Base-by-base conservation (phyloP, 148 eudicot species). In the Suaeda aralocaspica region DNA sequence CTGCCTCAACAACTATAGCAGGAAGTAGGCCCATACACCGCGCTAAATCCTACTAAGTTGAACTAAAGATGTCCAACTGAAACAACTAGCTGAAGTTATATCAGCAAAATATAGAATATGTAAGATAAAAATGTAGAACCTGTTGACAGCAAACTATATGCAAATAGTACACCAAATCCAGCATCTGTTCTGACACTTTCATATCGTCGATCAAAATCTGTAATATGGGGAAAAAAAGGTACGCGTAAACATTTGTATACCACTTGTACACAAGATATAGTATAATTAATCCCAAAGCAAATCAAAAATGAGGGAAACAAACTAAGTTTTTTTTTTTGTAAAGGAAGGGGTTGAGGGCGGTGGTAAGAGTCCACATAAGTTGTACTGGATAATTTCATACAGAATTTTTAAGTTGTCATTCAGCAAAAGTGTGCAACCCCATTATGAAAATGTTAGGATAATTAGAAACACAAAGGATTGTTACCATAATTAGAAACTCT, bases 171-270 rank as follows among this genome's bases (percentile, higher is more conserved):
- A 91, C 88, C 77, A 94, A 80, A 82, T 94, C 99, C 79, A 94
- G 79, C 71, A 91, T 76, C 79, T 91, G 96, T 61, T 84, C 91
- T 52, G 89, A 84, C 72, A 94, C 84, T 75, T 83, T 89, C 77
- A 88, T 73, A 74, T 94, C 96, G 62, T 94, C 97, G 9, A 91
- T 83, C 80, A 94, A 64, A 78, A 94, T 88, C 97, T 94, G 96
- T 29, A 79, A 78, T 56, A 44, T 52, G 42, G 69, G n/a, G n/a
- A n/a, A 60, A 29, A 56, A 59, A 61, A 8, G 34, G 41, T 69
- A 10, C 59, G 57, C 59, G 31, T 58, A 66, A 29, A 58, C 25
- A 59, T 18, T 72, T 51, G 28, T 39, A 66, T 14, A 9, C 12
- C 48, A 77, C 18, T 55, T 41, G 25, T 22, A 48, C 24, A 26